Evolutionary conservation across 108 stramenopile species (phyloP).

Genomic region (Epipyxis sp.): DNA sequence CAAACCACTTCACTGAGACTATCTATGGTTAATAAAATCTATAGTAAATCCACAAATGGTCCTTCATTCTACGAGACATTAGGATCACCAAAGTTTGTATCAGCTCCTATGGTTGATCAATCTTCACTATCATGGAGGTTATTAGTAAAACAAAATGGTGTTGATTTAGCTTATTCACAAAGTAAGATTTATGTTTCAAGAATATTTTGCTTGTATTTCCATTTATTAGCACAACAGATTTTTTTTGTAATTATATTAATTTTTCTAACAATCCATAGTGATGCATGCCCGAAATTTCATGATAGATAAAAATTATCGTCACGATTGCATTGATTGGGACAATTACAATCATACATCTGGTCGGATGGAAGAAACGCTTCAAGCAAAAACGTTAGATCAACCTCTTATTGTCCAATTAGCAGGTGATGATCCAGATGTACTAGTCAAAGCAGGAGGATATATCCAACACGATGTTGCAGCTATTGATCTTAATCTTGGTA

Average conservation of each 20-base stretch:
- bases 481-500: constrained; percentile 33
- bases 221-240: too few relatives aligned
- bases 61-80: not conserved
- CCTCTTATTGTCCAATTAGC: constrained; percentile 23
- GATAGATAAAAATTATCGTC: not conserved
- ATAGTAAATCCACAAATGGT: too few relatives aligned
- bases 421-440: constrained; percentile 21
- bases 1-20: too few relatives aligned
- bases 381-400: not conserved
- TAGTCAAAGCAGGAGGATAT: not conserved
- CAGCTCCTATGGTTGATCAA: constrained; percentile 33
- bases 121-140: not conserved
- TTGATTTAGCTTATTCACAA: constrained; percentile 17
- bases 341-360: not conserved
- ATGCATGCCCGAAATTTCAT: not conserved
- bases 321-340: constrained; percentile 14
- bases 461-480: constrained; percentile 19
- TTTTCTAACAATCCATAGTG: too few relatives aligned
- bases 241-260: too few relatives aligned
- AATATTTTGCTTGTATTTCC: too few relatives aligned
- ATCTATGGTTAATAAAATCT: too few relatives aligned
- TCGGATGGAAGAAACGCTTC: not conserved
- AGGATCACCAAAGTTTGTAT: constrained; percentile 26
- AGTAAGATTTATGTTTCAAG: constrained; percentile 12
- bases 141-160: not conserved